Base-by-base conservation (phyloP, 2,329 filamentous ascomycete species). In the Aspergillus clavatus region DNA sequence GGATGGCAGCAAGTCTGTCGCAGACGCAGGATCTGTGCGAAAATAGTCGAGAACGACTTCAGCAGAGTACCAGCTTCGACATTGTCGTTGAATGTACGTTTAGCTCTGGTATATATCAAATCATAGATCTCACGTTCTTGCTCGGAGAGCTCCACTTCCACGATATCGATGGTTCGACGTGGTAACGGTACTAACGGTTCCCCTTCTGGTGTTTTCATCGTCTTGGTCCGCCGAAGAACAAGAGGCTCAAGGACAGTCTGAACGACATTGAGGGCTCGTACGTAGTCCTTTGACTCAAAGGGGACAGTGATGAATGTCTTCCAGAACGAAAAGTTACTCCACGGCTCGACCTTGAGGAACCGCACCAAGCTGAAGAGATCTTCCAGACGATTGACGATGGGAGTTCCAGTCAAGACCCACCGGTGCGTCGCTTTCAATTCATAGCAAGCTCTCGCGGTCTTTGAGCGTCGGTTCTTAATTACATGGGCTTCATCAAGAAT, bases 301-400 rank as follows among this genome's bases (percentile, higher is more conserved):
- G 93, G 93, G 1, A 95, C 84, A 0, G 93, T 98, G 61, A 98
- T 97, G 65, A 98, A 98, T 0, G 93, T 97, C 63, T 90, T 90
- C 93, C 93, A 98, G 70, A 95, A 98, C 0, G 90, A 95, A 66
- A 98, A 98, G 65, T 97, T 97, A 60, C 86, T 93, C 93, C 93
- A 98, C 0, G 93, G 93, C 63, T 97, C 91, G 3, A 98, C 93
- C 45, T 88, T 84, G 8, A 98, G 73, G 69, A 97, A 98, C 3
- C 88, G 83, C 10, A 97, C 88, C 28, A 98, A 72, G 60, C 88
- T 95, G 71, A 96, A 97, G 11, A 98, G 72, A 67, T 97, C 93
- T 65, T 97, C 91, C 0, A 98, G 76, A 35, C 89, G 84, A 65
- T 98, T 98, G 55, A 98, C 91, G 45, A 98, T 97, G 0, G 93